Evolutionary conservation across 2,329 filamentous ascomycete genomes (phyloP).

Genomic region (Chrysoporthe cubensis): DNA sequence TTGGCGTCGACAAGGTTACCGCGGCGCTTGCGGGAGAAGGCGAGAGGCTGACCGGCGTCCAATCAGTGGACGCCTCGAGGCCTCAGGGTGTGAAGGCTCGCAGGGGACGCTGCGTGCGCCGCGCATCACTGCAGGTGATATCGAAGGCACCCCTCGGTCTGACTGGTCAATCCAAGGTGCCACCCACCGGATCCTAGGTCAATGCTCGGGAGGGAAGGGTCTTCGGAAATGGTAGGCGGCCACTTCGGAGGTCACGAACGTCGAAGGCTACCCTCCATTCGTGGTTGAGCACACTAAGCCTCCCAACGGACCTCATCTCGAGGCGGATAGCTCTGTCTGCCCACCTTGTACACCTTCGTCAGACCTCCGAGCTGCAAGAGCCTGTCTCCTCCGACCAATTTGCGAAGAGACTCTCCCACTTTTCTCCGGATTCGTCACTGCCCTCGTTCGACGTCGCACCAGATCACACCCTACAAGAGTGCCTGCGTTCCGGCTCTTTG

Average conservation of each 20-base stretch:
- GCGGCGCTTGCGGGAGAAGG: constrained; percentile 27
- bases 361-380: constrained; percentile 14
- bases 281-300: neutral
- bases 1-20: constrained; percentile 19
- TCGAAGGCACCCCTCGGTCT: constrained; percentile 12
- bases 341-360: constrained; percentile 9
- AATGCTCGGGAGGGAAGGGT: constrained; percentile 7
- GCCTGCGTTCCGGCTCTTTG: neutral
- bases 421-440: neutral
- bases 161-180: constrained; percentile 28
- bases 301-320: neutral
- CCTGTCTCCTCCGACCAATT: neutral
- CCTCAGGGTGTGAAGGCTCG: constrained; percentile 26
- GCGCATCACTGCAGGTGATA: constrained; percentile 26
- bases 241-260: constrained; percentile 20
- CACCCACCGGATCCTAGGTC: constrained; percentile 6
- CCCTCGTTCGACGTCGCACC: constrained; percentile 9
- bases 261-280: neutral
- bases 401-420: neutral
- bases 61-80: constrained; percentile 12
- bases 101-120: constrained; percentile 33
- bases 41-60: constrained; percentile 12
- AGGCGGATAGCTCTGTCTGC: neutral
- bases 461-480: constrained; percentile 18
- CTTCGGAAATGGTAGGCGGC: constrained; percentile 10